A percentile compares a stretch with the other conserved stretches of the same genome.
Evolutionary conservation across 1,139 yeast genomes (phyloP).

Genomic region (Yamadazyma diddensiae): DNA sequence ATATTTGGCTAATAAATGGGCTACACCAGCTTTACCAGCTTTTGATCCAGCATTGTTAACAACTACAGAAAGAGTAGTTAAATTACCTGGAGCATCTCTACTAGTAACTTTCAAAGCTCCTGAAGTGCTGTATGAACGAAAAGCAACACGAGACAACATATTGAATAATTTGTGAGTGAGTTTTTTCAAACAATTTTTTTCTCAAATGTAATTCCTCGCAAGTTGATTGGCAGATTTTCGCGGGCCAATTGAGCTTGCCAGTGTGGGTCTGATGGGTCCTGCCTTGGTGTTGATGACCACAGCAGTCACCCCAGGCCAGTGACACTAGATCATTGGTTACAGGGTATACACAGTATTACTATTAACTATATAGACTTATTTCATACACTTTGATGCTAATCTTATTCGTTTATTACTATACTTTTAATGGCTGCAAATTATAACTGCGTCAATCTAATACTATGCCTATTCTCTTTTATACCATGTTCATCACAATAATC

Average conservation of each 20-base stretch:
- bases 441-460: constrained; percentile 41
- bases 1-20: constrained; percentile 83
- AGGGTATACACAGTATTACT: too few relatives aligned
- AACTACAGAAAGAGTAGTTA: constrained; percentile 68
- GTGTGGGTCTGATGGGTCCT: too few relatives aligned
- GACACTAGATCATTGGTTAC: too few relatives aligned
- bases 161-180: constrained; percentile 1
- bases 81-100: constrained; percentile 55
- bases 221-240: constrained; percentile 18
- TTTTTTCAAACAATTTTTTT: constrained; percentile 1
- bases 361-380: too few relatives aligned
- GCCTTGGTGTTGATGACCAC: too few relatives aligned
- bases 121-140: constrained; percentile 50
- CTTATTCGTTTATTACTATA: too few relatives aligned
- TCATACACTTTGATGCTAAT: too few relatives aligned
- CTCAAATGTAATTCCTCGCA: constrained; percentile 14
- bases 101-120: constrained; percentile 45
- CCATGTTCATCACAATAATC: constrained; percentile 60
- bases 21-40: constrained; percentile 71
- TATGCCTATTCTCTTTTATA: constrained; percentile 17
- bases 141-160: constrained; percentile 45
- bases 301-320: too few relatives aligned
- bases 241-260: not conserved
- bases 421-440: constrained; percentile 13
- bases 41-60: constrained; percentile 84